Percentiles rank a stretch among this genome's conserved stretches.
Conservation (phyloP, 2,329 filamentous ascomycete genomes). For the Annulohypoxylon truncatum region DNA sequence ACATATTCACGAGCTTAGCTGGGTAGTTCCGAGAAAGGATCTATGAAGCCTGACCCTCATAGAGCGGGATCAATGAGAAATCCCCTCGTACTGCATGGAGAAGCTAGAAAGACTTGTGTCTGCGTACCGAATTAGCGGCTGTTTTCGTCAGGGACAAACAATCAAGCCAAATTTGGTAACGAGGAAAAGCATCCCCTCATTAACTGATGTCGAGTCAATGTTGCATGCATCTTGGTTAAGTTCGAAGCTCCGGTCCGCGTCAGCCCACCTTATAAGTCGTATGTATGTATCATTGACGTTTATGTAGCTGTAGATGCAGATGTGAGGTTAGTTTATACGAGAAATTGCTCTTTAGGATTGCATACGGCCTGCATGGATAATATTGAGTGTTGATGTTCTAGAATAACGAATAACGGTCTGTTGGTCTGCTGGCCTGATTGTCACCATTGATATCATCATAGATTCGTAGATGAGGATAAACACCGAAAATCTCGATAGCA, state of each 20-base stretch:
- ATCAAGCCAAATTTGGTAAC: conserved; percentile 31
- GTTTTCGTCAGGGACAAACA: conserved; percentile 3
- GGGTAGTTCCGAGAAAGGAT: conserved; percentile 1
- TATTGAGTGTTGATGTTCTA: conserved; percentile 1
- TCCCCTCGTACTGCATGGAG: not conserved
- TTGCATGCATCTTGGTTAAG: conserved; percentile 23
- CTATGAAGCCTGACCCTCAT: conserved; percentile 2
- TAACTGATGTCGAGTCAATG: conserved; percentile 20
- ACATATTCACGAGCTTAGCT: conserved; percentile 9
- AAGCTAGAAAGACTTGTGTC: not conserved
- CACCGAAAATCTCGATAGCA: conserved; percentile 4
- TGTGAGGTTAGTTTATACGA: conserved; percentile 23
- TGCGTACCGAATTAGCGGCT: conserved; percentile 7
- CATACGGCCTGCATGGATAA: conserved; percentile 17
- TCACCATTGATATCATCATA: conserved; percentile 1
- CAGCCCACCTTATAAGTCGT: conserved; percentile 3
- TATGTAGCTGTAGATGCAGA: not conserved
- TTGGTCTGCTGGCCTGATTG: not conserved
- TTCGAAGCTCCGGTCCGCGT: conserved; percentile 18
- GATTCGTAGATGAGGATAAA: not conserved
- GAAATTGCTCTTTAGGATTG: not conserved
- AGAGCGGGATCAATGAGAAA: conserved; percentile 26
- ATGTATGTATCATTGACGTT: not conserved
- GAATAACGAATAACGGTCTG: conserved; percentile 19
- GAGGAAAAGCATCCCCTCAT: conserved; percentile 26